Evolutionary conservation across 495 filamentous ascomycete genomes (phyloP), one percentile per base, ranked within the genome.

Genomic region (Aspergillus ostianus): DNA sequence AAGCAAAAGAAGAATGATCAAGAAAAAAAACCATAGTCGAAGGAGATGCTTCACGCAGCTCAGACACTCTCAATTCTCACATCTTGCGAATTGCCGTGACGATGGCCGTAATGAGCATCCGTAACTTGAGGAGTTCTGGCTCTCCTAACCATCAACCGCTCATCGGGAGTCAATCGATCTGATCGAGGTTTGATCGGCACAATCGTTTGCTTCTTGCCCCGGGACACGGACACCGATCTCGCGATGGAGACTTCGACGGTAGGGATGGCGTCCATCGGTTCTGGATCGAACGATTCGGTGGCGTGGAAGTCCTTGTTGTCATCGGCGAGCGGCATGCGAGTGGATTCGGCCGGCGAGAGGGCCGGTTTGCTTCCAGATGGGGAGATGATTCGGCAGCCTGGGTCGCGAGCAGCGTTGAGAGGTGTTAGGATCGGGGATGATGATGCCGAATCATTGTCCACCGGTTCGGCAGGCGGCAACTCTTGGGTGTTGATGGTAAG

Each of bases 231-330:
- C 17, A 80, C 60, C 10, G 77, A 78, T 15, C 74, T 62, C 6
- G 77, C 77, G 30, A 69, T 71, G 2, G 77, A 79, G 27, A 80
- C 63, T 49, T 78, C 70, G 20, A 78, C 63, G 0, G 55, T 68
- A 6, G 72, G 73, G 10, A 64, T 54, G 7, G 19, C 2, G 26
- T 27, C 27, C 9, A 49, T 47, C 13, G 51, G 47, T 20, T 61
- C 53, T 0, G 53, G 47, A 12, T 60, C 27, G 3, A 55, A 26
- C 13, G 20, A 17, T 23, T 53, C 56, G 30, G 36, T 51, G 4
- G 44, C 20, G 23, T 62, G 62, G 51, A 30, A 18, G 32, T 67
- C 45, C 17, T 63, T 58, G 15, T 50, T 23, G 8, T 62, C 60
- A 6, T 60, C 56, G 27, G 32, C 48, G 51, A 65, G 58, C 6